Conservation (phyloP, 352 stramenopile species). For the Phytophthora ramorum region DNA sequence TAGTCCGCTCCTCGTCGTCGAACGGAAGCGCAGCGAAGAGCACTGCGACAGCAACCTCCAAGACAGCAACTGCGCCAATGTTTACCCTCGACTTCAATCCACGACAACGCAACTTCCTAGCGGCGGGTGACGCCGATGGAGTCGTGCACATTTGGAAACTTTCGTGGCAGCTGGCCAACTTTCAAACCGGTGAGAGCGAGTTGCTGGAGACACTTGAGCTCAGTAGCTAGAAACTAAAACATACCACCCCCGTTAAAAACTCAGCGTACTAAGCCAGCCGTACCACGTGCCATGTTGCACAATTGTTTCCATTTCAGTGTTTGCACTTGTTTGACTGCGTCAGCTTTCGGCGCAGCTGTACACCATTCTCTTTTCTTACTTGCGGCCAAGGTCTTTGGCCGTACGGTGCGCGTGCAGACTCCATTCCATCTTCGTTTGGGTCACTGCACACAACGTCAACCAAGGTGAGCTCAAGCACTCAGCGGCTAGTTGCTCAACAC, state of each 20-base stretch:
- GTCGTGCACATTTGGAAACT: constrained; percentile 87
- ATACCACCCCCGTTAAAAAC: constrained; percentile 5
- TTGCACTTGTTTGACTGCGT: constrained; percentile 12
- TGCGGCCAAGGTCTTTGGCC: constrained; percentile 73
- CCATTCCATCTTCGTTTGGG: constrained; percentile 91
- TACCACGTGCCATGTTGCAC: constrained; percentile 17
- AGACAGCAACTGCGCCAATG: constrained; percentile 41
- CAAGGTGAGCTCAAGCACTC: neutral
- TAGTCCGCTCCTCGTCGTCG: constrained; percentile 12
- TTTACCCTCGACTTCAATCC: constrained; percentile 84
- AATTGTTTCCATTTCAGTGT: constrained; percentile 13
- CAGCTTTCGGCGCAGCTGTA: constrained; percentile 1
- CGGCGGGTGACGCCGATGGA: constrained; percentile 65
- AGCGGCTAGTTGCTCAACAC: neutral
- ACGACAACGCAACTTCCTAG: constrained; percentile 86
- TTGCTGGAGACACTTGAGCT: constrained; percentile 56
- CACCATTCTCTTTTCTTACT: constrained; percentile 41
- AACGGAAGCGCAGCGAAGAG: constrained; percentile 8
- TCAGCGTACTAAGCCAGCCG: constrained; percentile 3
- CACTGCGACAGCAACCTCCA: constrained; percentile 7
- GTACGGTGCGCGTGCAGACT: constrained; percentile 85
- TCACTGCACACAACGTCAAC: constrained; percentile 48
- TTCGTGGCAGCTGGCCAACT: constrained; percentile 80
- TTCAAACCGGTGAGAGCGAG: constrained; percentile 70
- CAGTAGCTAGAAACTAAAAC: constrained; percentile 17